Base-by-base conservation (phyloP, 345 rosid genomes). In the Pugionium cornutum region DNA sequence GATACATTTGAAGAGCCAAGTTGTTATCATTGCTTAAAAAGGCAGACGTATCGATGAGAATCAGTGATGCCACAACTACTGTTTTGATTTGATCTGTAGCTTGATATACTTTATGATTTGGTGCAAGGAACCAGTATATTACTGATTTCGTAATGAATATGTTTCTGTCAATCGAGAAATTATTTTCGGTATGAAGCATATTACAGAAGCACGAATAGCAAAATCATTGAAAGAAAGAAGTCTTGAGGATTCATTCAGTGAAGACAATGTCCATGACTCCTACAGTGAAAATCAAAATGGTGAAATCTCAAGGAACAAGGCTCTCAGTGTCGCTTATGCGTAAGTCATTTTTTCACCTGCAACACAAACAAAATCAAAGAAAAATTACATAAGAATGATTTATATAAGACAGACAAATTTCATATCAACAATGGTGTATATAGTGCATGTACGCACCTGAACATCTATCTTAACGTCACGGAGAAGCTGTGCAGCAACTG, bases 401-500 rank as follows among this genome's bases (percentile, higher is more conserved):
- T 9, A 46, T 7, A 11, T 63, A 18, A 10, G 6, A 40, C 10
- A 48, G 11, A 64, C 4, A 39, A 28, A 30, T 29, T 63, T 26
- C 31, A 26, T 46, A 47, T 10, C 4, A 36, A 53, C 11, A 62
- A 44, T 52, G 11, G 60, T 62, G 27, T 39, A 4, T 18, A 43
- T 43, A 43, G 37, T 52, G 11, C 26, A 43, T n/a, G 48, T 49
- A 53, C 46, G 33, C 27, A 73, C 78, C 64, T 50, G 60, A 66
- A 71, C 62, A 65, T 48, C 74, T 62, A 89, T 82, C 73, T 86
- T 82, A 55, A 86, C 78, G 64, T 87, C 91, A 47, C 81, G 86
- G 54, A 89, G 97, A 77, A 89, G 96, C 69, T 96, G 84, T 10
- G 97, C 98, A 40, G 98, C 97, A 79, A 86, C 79, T 7, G 89